Evolutionary conservation across 1,139 yeast species (phyloP).

Genomic region (Hansenula lynferdii): DNA sequence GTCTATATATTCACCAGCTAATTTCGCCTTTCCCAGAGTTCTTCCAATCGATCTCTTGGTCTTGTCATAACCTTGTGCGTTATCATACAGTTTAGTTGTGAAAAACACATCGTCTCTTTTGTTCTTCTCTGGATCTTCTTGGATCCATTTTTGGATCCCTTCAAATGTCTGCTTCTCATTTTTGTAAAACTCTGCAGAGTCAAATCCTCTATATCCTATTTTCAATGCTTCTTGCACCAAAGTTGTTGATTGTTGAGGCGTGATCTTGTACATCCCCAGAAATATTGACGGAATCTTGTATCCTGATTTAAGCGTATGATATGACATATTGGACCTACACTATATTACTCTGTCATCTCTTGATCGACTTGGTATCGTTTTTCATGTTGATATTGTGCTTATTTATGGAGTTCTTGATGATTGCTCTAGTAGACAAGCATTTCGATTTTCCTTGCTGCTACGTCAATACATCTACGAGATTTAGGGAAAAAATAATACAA

Average conservation of each 20-base stretch:
- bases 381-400: no score
- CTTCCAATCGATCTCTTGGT: conserved; percentile 32
- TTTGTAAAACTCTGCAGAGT: conserved; percentile 50
- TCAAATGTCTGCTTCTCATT: conserved; percentile 48
- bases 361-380: no score
- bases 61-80: conserved; percentile 38
- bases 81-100: conserved; percentile 61
- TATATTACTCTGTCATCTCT: not conserved
- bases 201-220: conserved; percentile 64
- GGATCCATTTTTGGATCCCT: conserved; percentile 45
- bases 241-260: conserved; percentile 33
- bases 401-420: no score
- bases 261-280: conserved; percentile 47
- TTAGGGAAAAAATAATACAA: not conserved
- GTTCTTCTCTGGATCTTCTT: conserved; percentile 38
- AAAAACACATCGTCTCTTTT: conserved; percentile 57
- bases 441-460: no score
- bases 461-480: no score
- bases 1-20: conserved; percentile 33
- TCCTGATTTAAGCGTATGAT: conserved; percentile 14
- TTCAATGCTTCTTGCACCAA: conserved; percentile 47
- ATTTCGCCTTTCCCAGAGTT: conserved; percentile 23
- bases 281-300: conserved; percentile 47
- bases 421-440: no score
- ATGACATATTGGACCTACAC: not conserved